Evolutionary conservation across 352 stramenopile species (phyloP).

Genomic region (Phytophthora vignae): DNA sequence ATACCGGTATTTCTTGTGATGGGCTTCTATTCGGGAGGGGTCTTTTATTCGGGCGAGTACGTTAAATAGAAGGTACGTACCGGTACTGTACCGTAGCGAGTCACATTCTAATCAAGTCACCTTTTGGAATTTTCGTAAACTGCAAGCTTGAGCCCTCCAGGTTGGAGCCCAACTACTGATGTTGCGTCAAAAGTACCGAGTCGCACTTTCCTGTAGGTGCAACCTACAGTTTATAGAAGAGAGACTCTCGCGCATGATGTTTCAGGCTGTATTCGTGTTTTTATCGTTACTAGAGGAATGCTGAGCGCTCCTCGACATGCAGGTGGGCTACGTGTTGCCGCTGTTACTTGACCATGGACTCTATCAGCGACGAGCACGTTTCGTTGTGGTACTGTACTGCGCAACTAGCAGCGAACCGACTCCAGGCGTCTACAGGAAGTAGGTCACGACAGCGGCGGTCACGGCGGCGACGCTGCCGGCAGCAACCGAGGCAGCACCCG

Average conservation of each 20-base stretch:
- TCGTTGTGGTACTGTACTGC: slow-evolving; percentile 1
- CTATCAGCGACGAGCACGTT: slow-evolving; percentile 27
- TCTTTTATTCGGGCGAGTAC: too few relatives aligned
- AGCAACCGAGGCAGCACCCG: slow-evolving; percentile 39
- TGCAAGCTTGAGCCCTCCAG: too few relatives aligned
- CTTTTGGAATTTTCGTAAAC: too few relatives aligned
- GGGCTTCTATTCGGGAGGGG: too few relatives aligned
- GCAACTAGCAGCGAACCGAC: slow-evolving; percentile 8
- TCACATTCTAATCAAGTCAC: too few relatives aligned
- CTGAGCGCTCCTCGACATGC: slow-evolving; percentile 16
- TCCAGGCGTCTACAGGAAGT: slow-evolving; percentile 39
- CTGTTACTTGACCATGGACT: slow-evolving; percentile 18
- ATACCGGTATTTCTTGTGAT: too few relatives aligned
- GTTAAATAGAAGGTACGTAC: too few relatives aligned
- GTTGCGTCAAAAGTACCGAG: too few relatives aligned
- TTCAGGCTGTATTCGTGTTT: slow-evolving; percentile 24
- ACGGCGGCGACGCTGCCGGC: slow-evolving; percentile 39
- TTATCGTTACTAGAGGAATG: slow-evolving; percentile 32
- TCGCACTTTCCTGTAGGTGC: too few relatives aligned
- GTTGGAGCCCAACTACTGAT: too few relatives aligned
- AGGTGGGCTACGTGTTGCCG: slow-evolving; percentile 12
- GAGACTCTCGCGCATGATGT: slow-evolving; percentile 1
- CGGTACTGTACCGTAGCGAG: too few relatives aligned
- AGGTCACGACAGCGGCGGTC: slow-evolving; percentile 39
- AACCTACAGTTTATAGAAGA: too few relatives aligned